These are phyloP conservation scores for Trametes meyenii DNA, from an alignment of 768 basidiomycete genomes.

Conservation along the genomic window DNA sequence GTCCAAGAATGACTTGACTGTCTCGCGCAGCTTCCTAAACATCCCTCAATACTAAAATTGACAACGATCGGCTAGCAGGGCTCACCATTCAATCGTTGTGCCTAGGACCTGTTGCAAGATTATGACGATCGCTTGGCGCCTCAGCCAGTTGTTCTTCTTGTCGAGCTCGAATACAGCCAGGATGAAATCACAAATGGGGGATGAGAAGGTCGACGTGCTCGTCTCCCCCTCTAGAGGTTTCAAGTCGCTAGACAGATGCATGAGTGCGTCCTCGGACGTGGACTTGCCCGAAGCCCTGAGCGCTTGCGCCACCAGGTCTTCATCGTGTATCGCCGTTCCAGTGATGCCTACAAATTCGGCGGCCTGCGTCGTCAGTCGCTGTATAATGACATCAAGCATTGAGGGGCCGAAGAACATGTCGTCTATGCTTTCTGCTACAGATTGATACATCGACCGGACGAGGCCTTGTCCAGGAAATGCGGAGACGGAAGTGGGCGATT, in stretches of 20 bases:
- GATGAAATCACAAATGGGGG: constrained; percentile 92
- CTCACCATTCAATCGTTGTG: constrained; percentile 92
- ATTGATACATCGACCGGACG: constrained; percentile 86
- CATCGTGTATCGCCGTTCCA: constrained; percentile 77
- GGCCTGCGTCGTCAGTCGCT: constrained; percentile 86
- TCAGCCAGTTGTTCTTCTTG: constrained; percentile 95
- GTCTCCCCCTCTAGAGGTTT: constrained; percentile 87
- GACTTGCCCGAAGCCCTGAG: constrained; percentile 69
- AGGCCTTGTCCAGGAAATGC: constrained; percentile 72
- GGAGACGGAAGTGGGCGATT: constrained; percentile 39
- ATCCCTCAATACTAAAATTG: background rate
- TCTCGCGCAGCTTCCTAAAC: constrained; percentile 85
- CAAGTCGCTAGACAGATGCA: constrained; percentile 76
- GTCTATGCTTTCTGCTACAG: constrained; percentile 93
- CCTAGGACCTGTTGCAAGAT: constrained; percentile 96
- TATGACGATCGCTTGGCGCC: constrained; percentile 93
- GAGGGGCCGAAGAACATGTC: constrained; percentile 97
- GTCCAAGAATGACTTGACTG: constrained; percentile 61
- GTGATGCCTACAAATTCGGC: constrained; percentile 86
- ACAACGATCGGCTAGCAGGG: background rate
- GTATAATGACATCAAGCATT: constrained; percentile 94
- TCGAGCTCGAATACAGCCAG: constrained; percentile 94
- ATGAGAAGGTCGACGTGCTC: constrained; percentile 85
- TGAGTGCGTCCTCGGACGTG: constrained; percentile 66
- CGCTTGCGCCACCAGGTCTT: constrained; percentile 82